Percentiles rank a stretch among this genome's conserved stretches.
Evolutionary conservation across 1,139 yeast species (phyloP).

Genomic region (Saccharomyces hybrid): DNA sequence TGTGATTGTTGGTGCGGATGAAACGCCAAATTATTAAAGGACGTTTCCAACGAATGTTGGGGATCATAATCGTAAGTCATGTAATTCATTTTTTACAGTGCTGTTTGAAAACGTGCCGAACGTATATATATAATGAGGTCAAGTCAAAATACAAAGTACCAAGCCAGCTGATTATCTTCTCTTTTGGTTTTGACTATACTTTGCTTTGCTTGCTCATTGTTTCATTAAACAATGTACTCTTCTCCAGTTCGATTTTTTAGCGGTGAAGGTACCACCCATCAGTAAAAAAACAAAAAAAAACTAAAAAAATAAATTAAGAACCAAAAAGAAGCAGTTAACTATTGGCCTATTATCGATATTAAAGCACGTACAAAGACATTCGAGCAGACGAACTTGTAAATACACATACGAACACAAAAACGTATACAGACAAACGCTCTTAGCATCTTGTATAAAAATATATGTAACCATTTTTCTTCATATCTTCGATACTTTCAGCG

Average conservation of each 20-base stretch:
- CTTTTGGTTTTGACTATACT: background rate
- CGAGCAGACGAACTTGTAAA: no score
- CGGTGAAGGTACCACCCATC: background rate
- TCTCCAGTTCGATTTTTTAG: background rate
- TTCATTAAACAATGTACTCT: background rate
- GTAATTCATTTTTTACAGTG: conserved; percentile 4
- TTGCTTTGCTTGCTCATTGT: background rate
- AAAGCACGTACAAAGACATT: no score
- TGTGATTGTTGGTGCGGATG: conserved; percentile 6
- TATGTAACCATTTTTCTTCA: conserved; percentile 56
- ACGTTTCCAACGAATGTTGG: conserved; percentile 8
- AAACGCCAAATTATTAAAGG: conserved; percentile 8
- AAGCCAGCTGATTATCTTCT: background rate
- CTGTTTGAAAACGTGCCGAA: background rate
- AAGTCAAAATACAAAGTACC: background rate
- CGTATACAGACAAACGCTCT: background rate
- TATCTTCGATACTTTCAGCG: conserved; percentile 49
- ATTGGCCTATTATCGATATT: no score
- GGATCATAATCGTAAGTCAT: conserved; percentile 13
- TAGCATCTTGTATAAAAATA: conserved; percentile 31
- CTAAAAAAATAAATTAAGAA: no score
- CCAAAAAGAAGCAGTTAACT: no score
- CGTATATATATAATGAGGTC: background rate
- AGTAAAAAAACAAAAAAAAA: background rate
- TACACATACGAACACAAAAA: no score